Conservation (phyloP, 345 rosid genomes). For the Salix suchowensis region DNA sequence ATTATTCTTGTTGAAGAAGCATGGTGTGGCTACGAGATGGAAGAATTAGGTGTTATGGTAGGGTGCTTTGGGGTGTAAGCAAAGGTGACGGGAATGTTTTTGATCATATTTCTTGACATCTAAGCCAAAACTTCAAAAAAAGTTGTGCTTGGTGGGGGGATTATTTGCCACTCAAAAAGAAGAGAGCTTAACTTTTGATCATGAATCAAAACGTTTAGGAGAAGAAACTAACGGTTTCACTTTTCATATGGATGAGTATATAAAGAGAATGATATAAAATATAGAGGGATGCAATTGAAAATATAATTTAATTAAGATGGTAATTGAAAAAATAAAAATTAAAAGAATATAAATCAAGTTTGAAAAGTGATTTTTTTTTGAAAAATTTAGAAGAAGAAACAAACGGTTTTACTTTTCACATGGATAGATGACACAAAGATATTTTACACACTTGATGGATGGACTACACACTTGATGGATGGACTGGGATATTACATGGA, state of each 20-base stretch:
- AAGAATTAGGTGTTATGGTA: slow-evolving; percentile 41
- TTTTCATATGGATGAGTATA: not conserved
- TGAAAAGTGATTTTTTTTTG: no score
- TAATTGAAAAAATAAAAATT: no score
- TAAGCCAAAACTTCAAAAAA: slow-evolving; percentile 41
- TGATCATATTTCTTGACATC: slow-evolving; percentile 49
- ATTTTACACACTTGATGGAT: not conserved
- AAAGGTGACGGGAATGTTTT: slow-evolving; percentile 46
- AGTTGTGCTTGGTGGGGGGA: slow-evolving; percentile 47
- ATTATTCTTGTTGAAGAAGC: slow-evolving; percentile 63
- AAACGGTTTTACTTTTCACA: slow-evolving; percentile 17
- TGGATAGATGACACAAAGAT: slow-evolving; percentile 18
- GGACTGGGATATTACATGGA: not conserved
- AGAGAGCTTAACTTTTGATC: slow-evolving; percentile 25
- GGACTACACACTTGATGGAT: not conserved
- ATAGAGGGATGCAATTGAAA: no score
- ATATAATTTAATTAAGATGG: no score
- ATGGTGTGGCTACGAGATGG: slow-evolving; percentile 15
- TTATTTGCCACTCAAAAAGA: slow-evolving; percentile 28
- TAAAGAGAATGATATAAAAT: no score
- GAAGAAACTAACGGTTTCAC: slow-evolving; percentile 32
- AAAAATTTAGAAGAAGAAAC: slow-evolving; percentile 32
- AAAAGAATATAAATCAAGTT: no score
- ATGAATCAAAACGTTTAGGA: slow-evolving; percentile 44
- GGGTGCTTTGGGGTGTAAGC: slow-evolving; percentile 89